These are phyloP conservation scores for Kandelia obovata DNA, from an alignment of 345 rosid genomes.

Conservation along the genomic window DNA sequence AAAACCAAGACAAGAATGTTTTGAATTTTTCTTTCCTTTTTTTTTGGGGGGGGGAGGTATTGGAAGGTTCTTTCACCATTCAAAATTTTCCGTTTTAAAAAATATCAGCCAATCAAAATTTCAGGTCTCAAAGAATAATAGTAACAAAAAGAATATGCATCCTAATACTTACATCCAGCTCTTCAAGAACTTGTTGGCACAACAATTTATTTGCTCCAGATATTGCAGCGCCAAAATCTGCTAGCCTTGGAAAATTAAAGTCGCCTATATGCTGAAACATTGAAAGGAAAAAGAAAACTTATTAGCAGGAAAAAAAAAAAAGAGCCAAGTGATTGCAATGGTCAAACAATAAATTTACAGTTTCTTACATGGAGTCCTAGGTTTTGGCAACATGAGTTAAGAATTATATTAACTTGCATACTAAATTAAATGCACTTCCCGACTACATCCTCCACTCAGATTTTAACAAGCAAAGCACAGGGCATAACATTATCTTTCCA, in stretches of 20 bases:
- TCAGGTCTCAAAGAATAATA: too few species aligned
- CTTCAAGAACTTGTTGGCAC: conserved; percentile 91
- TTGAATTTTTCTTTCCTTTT: too few species aligned
- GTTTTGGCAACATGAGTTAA: neutral
- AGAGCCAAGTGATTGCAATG: neutral
- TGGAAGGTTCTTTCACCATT: too few species aligned
- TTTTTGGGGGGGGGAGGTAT: too few species aligned
- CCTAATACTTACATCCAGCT: conserved; percentile 77
- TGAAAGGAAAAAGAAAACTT: conserved; percentile 4
- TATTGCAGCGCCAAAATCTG: conserved; percentile 99
- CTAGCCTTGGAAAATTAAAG: conserved; percentile 79
- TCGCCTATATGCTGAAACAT: conserved; percentile 84
- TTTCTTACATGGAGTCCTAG: neutral
- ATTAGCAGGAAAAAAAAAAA: too few species aligned
- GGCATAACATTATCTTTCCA: neutral
- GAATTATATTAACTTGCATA: too few species aligned
- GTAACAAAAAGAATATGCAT: conserved; percentile 4
- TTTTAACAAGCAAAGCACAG: neutral
- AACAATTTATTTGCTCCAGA: conserved; percentile 87
- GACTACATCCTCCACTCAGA: neutral
- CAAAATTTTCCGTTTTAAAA: too few species aligned
- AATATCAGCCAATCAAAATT: too few species aligned
- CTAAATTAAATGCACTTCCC: too few species aligned
- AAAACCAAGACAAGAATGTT: too few species aligned
- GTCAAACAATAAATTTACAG: neutral